Conservation (phyloP, 257 asterid genomes). For the Fraxinus excelsior region DNA sequence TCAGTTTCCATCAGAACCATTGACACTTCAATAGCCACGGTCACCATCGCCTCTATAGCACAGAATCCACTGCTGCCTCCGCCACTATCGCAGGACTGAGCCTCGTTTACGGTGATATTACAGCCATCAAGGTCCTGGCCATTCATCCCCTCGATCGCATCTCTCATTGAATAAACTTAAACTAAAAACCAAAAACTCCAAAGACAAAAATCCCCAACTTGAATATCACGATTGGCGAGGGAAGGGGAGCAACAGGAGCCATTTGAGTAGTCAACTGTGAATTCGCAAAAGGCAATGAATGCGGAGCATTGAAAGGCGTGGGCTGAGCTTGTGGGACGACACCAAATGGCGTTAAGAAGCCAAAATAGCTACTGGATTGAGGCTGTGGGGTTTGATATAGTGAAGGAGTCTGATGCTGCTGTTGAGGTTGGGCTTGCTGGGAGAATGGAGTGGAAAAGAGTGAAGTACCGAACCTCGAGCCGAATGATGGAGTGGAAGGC, state of each 20-base stretch:
- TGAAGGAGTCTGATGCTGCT: constrained; percentile 38
- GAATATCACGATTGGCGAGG: constrained; percentile 92
- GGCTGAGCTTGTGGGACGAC: constrained; percentile 49
- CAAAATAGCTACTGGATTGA: constrained; percentile 55
- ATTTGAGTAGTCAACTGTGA: constrained; percentile 92
- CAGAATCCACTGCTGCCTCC: too few species aligned
- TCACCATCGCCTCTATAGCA: too few species aligned
- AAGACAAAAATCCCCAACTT: constrained; percentile 34
- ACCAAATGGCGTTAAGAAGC: constrained; percentile 56
- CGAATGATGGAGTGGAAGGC: constrained; percentile 70
- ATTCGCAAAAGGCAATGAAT: constrained; percentile 52
- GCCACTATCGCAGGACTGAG: too few species aligned
- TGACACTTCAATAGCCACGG: too few species aligned
- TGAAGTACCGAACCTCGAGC: constrained; percentile 63
- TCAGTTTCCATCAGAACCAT: too few species aligned
- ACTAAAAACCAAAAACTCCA: not conserved
- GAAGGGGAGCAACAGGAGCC: constrained; percentile 98
- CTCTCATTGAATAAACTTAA: constrained; percentile 10
- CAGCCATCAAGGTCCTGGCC: too few species aligned
- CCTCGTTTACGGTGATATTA: too few species aligned
- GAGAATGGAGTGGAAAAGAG: constrained; percentile 75
- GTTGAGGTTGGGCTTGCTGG: constrained; percentile 56
- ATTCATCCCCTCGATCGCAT: too few species aligned
- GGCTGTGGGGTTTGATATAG: constrained; percentile 24
- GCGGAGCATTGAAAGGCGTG: constrained; percentile 47